phyloP scores from a whole-genome alignment of 768 basidiomycete species.

The Candolleomyces eurysporus region DNA sequence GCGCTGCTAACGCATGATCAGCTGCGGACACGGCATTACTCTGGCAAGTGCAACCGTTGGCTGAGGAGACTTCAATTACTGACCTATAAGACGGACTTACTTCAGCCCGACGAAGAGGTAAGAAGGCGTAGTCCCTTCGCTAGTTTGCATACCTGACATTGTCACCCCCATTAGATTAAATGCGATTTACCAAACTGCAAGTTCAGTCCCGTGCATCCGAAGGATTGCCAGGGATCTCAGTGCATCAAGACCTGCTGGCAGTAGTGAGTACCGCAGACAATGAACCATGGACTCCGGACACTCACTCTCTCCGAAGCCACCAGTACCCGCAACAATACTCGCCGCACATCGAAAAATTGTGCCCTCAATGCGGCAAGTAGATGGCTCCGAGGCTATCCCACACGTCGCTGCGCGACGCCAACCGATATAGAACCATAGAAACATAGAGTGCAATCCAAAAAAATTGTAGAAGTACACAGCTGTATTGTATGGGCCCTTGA shows the following conservation, averaged over 20 bases:
- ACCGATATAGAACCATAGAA: neutral
- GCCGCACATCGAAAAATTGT: slow-evolving; percentile 58
- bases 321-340: slow-evolving; percentile 70
- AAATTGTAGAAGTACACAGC: no score
- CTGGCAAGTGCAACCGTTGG: slow-evolving; percentile 30
- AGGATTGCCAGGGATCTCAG: slow-evolving; percentile 44
- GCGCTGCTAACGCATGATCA: slow-evolving; percentile 18
- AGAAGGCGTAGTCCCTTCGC: neutral
- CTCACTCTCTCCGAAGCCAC: slow-evolving; percentile 34
- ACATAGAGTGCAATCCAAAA: neutral
- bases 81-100: slow-evolving; percentile 4
- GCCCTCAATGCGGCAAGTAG: slow-evolving; percentile 44
- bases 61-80: neutral
- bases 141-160: neutral
- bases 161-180: slow-evolving; percentile 46
- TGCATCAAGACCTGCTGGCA: slow-evolving; percentile 67
- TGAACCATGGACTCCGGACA: slow-evolving; percentile 18
- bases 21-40: slow-evolving; percentile 54
- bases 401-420: neutral
- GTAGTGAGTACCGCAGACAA: slow-evolving; percentile 46
- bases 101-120: slow-evolving; percentile 61
- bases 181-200: slow-evolving; percentile 59
- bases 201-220: slow-evolving; percentile 59
- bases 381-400: neutral
- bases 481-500: no score